phyloP scores from a whole-genome alignment of 2,329 filamentous ascomycete genomes.

The Venturia asperata region DNA sequence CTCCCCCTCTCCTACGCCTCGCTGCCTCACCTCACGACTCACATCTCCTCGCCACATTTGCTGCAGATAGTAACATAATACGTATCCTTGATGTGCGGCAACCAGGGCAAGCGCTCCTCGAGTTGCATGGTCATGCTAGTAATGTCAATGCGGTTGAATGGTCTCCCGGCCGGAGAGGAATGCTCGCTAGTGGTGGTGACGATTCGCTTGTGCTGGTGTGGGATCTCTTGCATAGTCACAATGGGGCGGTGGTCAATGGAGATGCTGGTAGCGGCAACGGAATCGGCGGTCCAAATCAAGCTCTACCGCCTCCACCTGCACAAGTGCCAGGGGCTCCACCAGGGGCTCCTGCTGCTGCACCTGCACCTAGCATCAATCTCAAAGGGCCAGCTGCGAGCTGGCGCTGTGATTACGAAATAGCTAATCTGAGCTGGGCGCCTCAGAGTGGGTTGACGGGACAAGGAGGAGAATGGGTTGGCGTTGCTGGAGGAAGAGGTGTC shows the following conservation, averaged over 20 bases:
- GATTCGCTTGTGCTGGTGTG: conserved; percentile 88
- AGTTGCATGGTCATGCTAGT: conserved; percentile 81
- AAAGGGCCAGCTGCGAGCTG: conserved; percentile 68
- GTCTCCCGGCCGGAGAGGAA: conserved; percentile 79
- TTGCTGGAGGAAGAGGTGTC: conserved; percentile 71
- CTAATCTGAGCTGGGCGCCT: conserved; percentile 78
- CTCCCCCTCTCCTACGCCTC: conserved; percentile 64
- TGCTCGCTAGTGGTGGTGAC: conserved; percentile 84
- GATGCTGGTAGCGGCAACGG: conserved; percentile 28
- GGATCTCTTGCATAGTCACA: conserved; percentile 72
- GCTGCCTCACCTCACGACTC: conserved; percentile 92
- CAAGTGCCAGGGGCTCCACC: conserved; percentile 20
- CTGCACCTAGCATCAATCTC: conserved; percentile 32
- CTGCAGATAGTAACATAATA: conserved; percentile 83
- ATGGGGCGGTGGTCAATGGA: conserved; percentile 43
- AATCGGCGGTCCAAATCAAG: conserved; percentile 28
- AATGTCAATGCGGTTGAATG: conserved; percentile 91
- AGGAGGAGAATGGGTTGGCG: conserved; percentile 74
- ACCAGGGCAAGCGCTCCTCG: conserved; percentile 87
- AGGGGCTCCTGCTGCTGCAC: conserved; percentile 6
- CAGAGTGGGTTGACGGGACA: conserved; percentile 59
- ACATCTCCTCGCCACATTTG: conserved; percentile 94
- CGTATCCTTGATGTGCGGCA: conserved; percentile 94
- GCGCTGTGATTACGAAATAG: conserved; percentile 82
- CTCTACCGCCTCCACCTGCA: conserved; percentile 27